Conservation (phyloP, 768 basidiomycete species). For the Russula olivacea region DNA sequence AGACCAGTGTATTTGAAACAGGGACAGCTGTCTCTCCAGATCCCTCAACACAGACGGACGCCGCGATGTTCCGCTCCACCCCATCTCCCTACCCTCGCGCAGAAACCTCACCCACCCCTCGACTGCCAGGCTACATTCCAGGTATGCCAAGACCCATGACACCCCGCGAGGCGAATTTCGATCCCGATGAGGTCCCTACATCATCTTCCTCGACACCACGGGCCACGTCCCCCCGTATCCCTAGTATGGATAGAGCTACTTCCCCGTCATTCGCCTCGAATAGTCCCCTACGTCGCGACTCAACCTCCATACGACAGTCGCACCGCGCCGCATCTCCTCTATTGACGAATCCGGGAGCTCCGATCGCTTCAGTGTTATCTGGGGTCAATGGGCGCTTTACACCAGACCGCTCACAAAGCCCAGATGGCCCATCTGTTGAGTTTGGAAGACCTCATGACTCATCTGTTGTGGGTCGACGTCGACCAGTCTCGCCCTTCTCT, state of each 20-base stretch:
- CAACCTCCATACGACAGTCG: slow-evolving; percentile 41
- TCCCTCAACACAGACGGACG: slow-evolving; percentile 41
- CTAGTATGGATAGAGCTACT: slow-evolving; percentile 30
- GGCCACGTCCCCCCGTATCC: slow-evolving; percentile 58
- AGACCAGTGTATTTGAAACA: slow-evolving; percentile 45
- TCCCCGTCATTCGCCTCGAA: slow-evolving; percentile 36
- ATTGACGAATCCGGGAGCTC: slow-evolving; percentile 33
- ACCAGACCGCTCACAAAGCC: slow-evolving; percentile 38
- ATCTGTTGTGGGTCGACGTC: slow-evolving; percentile 49
- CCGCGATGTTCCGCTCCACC: slow-evolving; percentile 50
- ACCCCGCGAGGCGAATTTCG: slow-evolving; percentile 61
- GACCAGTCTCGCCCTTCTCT: slow-evolving; percentile 70
- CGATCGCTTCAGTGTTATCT: slow-evolving; percentile 38
- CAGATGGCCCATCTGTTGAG: slow-evolving; percentile 25
- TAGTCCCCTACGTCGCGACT: slow-evolving; percentile 46
- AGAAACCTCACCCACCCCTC: slow-evolving; percentile 45
- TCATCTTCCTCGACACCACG: slow-evolving; percentile 71
- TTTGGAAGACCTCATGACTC: slow-evolving; percentile 35
- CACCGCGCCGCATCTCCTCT: slow-evolving; percentile 46
- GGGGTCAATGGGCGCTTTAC: slow-evolving; percentile 61
- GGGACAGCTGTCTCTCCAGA: slow-evolving; percentile 70
- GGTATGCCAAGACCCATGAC: slow-evolving; percentile 92
- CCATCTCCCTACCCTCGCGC: slow-evolving; percentile 53
- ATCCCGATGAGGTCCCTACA: slow-evolving; percentile 65
- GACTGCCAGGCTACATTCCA: slow-evolving; percentile 78